These are phyloP conservation scores for Psidium guajava DNA, from an alignment of 345 rosid genomes.

Conservation along the genomic window DNA sequence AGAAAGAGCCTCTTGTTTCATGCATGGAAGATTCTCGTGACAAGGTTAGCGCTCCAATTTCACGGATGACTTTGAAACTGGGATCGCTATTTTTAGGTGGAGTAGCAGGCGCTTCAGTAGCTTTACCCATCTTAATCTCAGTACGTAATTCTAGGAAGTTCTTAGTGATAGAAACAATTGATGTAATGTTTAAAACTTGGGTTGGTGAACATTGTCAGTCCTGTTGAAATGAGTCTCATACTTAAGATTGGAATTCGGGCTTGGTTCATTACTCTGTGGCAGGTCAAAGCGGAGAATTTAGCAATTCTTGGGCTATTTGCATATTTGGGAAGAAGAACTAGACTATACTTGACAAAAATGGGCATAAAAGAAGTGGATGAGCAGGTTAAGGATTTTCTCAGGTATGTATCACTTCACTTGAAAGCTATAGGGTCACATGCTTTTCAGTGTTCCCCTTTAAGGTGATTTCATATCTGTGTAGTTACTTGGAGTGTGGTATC, in stretches of 20 bases:
- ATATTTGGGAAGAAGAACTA: constrained; percentile 47
- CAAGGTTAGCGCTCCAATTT: constrained; percentile 20
- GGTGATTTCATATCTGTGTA: constrained; percentile 5
- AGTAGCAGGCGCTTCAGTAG: background rate
- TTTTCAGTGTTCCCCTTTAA: background rate
- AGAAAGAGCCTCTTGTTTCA: constrained; percentile 17
- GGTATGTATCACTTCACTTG: constrained; percentile 12
- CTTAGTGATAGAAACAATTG: background rate
- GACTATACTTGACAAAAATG: constrained; percentile 28
- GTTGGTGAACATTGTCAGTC: background rate
- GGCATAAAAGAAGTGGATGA: constrained; percentile 57
- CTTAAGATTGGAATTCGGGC: background rate
- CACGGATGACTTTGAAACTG: background rate
- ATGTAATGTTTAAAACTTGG: background rate
- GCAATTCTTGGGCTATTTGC: constrained; percentile 67
- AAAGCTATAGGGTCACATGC: background rate
- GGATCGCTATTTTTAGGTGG: background rate
- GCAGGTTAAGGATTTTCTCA: constrained; percentile 44
- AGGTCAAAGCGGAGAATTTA: constrained; percentile 42
- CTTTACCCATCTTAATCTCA: background rate
- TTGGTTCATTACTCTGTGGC: background rate
- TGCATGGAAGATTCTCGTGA: constrained; percentile 6
- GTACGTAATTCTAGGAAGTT: background rate
- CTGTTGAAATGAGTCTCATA: background rate
- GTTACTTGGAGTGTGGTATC: constrained; percentile 63